Evolutionary conservation across 768 basidiomycete genomes (phyloP).

Genomic region (Tricholoma sp.): DNA sequence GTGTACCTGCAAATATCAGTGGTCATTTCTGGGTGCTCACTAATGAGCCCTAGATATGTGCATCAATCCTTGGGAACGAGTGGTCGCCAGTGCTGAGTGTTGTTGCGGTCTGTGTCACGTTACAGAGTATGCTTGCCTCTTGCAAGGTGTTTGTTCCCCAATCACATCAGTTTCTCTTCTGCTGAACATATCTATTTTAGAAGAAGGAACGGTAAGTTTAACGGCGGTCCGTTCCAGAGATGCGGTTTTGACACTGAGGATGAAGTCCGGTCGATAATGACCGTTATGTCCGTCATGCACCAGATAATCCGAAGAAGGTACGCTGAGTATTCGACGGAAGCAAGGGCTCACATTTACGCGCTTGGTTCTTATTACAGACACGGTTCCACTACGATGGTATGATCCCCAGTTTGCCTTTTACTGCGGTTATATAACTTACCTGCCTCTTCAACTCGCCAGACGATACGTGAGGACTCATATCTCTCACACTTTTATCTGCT

Average conservation of each 20-base stretch:
- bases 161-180: not conserved
- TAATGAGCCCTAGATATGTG: slow-evolving; percentile 60
- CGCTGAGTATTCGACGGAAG: slow-evolving; percentile 10
- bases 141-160: slow-evolving; percentile 60
- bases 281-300: slow-evolving; percentile 71
- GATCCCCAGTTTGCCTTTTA: slow-evolving; percentile 13
- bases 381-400: slow-evolving; percentile 79
- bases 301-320: slow-evolving; percentile 86
- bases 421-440: slow-evolving; percentile 9
- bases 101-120: slow-evolving; percentile 73
- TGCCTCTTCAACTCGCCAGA: slow-evolving; percentile 30
- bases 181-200: slow-evolving; percentile 14
- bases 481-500: not conserved
- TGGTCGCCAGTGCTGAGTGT: slow-evolving; percentile 90
- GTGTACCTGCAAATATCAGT: slow-evolving; percentile 16
- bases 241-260: slow-evolving; percentile 4
- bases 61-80: slow-evolving; percentile 83
- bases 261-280: slow-evolving; percentile 78
- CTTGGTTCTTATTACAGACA: slow-evolving; percentile 40
- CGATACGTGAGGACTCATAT: slow-evolving; percentile 47
- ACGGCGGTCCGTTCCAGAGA: not conserved
- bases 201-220: slow-evolving; percentile 56
- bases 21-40: not conserved
- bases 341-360: not conserved
- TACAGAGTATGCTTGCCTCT: slow-evolving; percentile 91